Evolutionary conservation across 495 filamentous ascomycete species (phyloP).

Genomic region (Patellaria atrata): DNA sequence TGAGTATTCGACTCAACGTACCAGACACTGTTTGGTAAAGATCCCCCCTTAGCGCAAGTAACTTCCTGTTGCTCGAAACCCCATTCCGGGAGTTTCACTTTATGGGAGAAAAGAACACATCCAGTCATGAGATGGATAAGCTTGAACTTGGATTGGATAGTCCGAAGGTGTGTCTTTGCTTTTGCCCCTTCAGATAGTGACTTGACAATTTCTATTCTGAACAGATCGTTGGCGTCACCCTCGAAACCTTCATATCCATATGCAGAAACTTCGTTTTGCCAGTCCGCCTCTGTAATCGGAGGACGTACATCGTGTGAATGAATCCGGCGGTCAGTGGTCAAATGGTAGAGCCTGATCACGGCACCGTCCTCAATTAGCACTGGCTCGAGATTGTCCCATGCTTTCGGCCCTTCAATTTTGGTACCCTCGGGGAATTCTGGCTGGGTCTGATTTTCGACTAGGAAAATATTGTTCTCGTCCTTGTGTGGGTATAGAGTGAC

Average conservation of each 20-base stretch:
- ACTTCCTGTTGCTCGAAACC: slow-evolving; percentile 96
- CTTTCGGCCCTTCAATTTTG: slow-evolving; percentile 61
- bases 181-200: slow-evolving; percentile 65
- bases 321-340: slow-evolving; percentile 67
- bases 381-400: slow-evolving; percentile 64
- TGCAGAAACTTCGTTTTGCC: slow-evolving; percentile 96
- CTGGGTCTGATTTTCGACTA: slow-evolving; percentile 91
- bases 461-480: slow-evolving; percentile 92
- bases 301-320: slow-evolving; percentile 96
- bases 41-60: slow-evolving; percentile 85
- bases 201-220: slow-evolving; percentile 89
- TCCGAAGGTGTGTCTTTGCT: slow-evolving; percentile 74
- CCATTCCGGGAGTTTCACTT: slow-evolving; percentile 96
- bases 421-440: slow-evolving; percentile 60
- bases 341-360: slow-evolving; percentile 69
- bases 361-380: slow-evolving; percentile 65
- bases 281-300: slow-evolving; percentile 92
- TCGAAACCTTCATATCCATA: slow-evolving; percentile 96
- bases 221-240: slow-evolving; percentile 91
- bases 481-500: slow-evolving; percentile 98
- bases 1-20: slow-evolving; percentile 86
- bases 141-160: slow-evolving; percentile 92
- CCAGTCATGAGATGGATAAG: slow-evolving; percentile 94
- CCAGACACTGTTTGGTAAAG: slow-evolving; percentile 92
- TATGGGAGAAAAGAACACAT: slow-evolving; percentile 93